These are phyloP conservation scores for Penicillium verrucosum DNA, from an alignment of 2,329 filamentous ascomycete species.

Conservation along the genomic window DNA sequence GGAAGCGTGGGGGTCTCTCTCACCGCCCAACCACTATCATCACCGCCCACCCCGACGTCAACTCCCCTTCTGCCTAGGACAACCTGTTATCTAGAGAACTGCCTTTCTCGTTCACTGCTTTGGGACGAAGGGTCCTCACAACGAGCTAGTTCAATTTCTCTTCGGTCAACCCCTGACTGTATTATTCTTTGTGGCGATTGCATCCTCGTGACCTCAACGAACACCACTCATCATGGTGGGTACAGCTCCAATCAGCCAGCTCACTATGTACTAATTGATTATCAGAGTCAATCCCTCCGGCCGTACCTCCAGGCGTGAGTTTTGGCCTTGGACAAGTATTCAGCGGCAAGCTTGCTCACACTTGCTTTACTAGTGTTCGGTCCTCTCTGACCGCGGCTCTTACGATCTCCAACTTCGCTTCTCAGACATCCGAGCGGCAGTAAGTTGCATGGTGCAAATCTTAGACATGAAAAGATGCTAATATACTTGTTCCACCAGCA, in stretches of 20 bases:
- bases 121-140: neutral
- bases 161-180: neutral
- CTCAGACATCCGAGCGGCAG: slow-evolving; percentile 85
- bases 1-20: slow-evolving; percentile 28
- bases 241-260: slow-evolving; percentile 4
- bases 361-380: slow-evolving; percentile 82
- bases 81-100: slow-evolving; percentile 12
- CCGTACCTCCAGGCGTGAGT: slow-evolving; percentile 44
- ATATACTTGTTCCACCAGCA: slow-evolving; percentile 50
- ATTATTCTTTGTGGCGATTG: neutral
- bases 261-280: neutral
- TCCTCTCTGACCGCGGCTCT: slow-evolving; percentile 91
- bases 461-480: neutral
- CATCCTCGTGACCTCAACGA: neutral
- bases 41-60: slow-evolving; percentile 18
- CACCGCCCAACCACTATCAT: slow-evolving; percentile 33
- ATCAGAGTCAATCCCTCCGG: slow-evolving; percentile 22
- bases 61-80: slow-evolving; percentile 17
- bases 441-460: neutral
- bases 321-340: slow-evolving; percentile 73
- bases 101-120: neutral
- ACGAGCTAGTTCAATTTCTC: neutral
- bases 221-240: slow-evolving; percentile 29
- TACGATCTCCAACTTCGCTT: slow-evolving; percentile 94
- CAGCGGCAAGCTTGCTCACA: slow-evolving; percentile 54